These are phyloP conservation scores for Microcyclosporella mali DNA, from an alignment of 2,329 filamentous ascomycete species.

Conservation along the genomic window DNA sequence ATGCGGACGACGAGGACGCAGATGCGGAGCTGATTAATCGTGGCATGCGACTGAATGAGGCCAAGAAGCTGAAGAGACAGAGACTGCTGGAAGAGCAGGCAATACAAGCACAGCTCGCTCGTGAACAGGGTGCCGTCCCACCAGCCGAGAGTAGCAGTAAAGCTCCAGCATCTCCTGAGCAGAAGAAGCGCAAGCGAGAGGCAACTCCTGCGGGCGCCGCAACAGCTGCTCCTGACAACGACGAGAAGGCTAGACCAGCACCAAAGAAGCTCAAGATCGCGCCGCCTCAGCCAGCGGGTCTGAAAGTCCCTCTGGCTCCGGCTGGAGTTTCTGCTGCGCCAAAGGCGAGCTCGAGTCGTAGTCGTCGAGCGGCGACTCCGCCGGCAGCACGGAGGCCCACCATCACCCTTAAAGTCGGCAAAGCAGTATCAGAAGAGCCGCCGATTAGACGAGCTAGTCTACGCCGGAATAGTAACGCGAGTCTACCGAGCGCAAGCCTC, in stretches of 20 bases:
- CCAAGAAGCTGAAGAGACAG: conserved; percentile 67
- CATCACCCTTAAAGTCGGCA: conserved; percentile 35
- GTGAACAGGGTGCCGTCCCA: conserved; percentile 27
- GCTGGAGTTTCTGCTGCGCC: conserved; percentile 33
- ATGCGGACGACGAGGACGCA: conserved; percentile 39
- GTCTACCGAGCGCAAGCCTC: conserved; percentile 30
- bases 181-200: conserved; percentile 53
- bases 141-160: conserved; percentile 4
- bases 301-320: conserved; percentile 40
- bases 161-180: conserved; percentile 13
- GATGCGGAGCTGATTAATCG: conserved; percentile 63
- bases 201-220: conserved; percentile 4
- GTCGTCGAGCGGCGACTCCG: conserved; percentile 24
- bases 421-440: conserved; percentile 46
- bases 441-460: conserved; percentile 36
- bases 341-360: conserved; percentile 17
- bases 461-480: conserved; percentile 43
- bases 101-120: conserved; percentile 28
- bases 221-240: conserved; percentile 11
- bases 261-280: conserved; percentile 33
- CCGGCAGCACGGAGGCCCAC: conserved; percentile 28
- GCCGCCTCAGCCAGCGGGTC: conserved; percentile 3
- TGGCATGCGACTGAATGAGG: conserved; percentile 72
- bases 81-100: conserved; percentile 46
- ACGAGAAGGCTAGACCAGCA: conserved; percentile 17